phyloP scores from a whole-genome alignment of 2,329 filamentous ascomycete genomes.

The Cercospora sesami region DNA sequence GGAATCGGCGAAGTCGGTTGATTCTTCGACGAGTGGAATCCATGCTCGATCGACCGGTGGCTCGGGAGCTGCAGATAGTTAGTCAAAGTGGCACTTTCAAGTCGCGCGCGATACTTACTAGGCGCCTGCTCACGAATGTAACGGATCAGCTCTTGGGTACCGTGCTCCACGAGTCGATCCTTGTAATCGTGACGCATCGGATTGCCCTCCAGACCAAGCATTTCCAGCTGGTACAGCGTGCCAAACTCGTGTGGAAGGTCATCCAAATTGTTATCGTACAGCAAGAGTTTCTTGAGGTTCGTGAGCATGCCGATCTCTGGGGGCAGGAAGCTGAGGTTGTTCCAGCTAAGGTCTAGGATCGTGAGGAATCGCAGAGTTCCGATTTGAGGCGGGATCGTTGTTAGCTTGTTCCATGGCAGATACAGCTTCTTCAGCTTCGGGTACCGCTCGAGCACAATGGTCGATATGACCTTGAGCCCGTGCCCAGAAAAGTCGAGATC shows the following conservation, averaged over 20 bases:
- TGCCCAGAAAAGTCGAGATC: slow-evolving; percentile 96
- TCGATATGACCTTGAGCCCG: slow-evolving; percentile 78
- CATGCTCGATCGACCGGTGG: slow-evolving; percentile 75
- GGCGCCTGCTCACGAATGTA: slow-evolving; percentile 81
- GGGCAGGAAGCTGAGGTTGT: slow-evolving; percentile 78
- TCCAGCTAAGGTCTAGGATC: slow-evolving; percentile 84
- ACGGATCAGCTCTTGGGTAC: slow-evolving; percentile 80
- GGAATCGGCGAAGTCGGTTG: slow-evolving; percentile 56
- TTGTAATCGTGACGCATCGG: slow-evolving; percentile 72
- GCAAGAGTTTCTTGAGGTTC: slow-evolving; percentile 77
- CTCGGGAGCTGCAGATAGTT: slow-evolving; percentile 62
- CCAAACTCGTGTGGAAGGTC: slow-evolving; percentile 83
- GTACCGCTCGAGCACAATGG: slow-evolving; percentile 76
- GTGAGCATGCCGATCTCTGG: slow-evolving; percentile 96
- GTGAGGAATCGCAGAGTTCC: slow-evolving; percentile 78
- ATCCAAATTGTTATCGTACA: slow-evolving; percentile 88
- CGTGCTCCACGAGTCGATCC: slow-evolving; percentile 79
- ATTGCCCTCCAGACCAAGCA: slow-evolving; percentile 90
- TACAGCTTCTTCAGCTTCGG: slow-evolving; percentile 88
- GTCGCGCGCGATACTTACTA: slow-evolving; percentile 57
- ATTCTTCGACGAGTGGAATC: slow-evolving; percentile 67
- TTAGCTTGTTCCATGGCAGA: slow-evolving; percentile 88
- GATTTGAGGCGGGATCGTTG: slow-evolving; percentile 74
- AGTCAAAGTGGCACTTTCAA: not conserved
- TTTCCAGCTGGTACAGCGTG: slow-evolving; percentile 81